Conservation (phyloP, 2,329 filamentous ascomycete genomes). For the Epichloe sibirici region DNA sequence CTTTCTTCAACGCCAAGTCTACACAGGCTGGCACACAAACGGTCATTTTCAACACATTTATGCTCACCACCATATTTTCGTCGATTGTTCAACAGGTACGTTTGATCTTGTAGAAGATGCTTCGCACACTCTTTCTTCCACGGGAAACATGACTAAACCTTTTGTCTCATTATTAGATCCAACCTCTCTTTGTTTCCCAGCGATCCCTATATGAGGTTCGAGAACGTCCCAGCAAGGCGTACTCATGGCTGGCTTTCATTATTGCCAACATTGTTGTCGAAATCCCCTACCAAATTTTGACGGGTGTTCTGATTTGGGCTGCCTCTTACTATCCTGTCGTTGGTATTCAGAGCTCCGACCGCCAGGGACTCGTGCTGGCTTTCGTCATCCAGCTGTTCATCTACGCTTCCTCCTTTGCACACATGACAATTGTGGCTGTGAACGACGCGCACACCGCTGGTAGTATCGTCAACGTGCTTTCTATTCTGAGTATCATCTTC, state of each 20-base stretch:
- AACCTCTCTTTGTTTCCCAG: conserved; percentile 66
- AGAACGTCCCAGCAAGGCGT: conserved; percentile 61
- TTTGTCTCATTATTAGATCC: conserved; percentile 17
- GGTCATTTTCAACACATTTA: conserved; percentile 63
- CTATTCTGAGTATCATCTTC: conserved; percentile 48
- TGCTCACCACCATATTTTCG: conserved; percentile 63
- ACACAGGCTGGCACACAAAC: conserved; percentile 61
- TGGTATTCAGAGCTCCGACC: conserved; percentile 35
- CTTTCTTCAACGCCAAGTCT: conserved; percentile 45
- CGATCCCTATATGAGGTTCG: conserved; percentile 65
- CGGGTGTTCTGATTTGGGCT: conserved; percentile 49
- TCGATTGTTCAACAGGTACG: conserved; percentile 49
- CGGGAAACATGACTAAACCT: background rate
- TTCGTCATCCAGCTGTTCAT: conserved; percentile 55
- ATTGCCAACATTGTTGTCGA: conserved; percentile 61
- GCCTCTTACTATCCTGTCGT: conserved; percentile 57
- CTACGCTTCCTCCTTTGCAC: conserved; percentile 59
- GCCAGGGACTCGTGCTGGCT: conserved; percentile 53
- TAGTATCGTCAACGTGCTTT: conserved; percentile 47
- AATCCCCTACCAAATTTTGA: conserved; percentile 56
- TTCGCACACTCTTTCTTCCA: too few relatives aligned
- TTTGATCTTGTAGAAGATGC: background rate
- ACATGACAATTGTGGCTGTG: conserved; percentile 61
- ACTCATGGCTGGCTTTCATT: conserved; percentile 66
- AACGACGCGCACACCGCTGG: conserved; percentile 57